Evolutionary conservation across 257 asterid species (phyloP), one percentile per base, ranked within the genome.

Genomic region (Lycium ferocissimum): DNA sequence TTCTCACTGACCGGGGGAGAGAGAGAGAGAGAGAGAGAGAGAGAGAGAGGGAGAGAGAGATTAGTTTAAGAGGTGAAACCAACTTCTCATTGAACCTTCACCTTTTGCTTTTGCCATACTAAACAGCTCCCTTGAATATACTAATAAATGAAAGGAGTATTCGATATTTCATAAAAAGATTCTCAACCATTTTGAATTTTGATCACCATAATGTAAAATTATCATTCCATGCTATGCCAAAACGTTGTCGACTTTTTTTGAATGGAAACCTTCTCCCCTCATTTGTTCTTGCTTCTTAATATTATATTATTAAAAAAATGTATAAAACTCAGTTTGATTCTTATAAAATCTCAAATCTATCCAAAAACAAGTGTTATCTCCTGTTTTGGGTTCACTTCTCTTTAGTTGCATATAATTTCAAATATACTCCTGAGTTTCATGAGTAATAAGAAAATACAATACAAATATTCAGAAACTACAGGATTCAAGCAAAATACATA

Each of bases 401-500:
- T 72, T 72, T 72, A 72, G 80, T 58, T 45, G 6, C 58, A 72
- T 45, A 72, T 70, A 18, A 70, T 70, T 70, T 70, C 35, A 4
- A 17, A 70, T 40, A 17, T 70, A 70, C 51, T 70, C 79, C 35
- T 0, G 6, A 18, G 33, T 70, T 70, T 17, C 37, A 72, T n/a
- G 58, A 0, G 18, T 45, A 72, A 43, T 47, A 57, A 53, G 73
- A 78, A 58, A 33, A 12, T 14, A 81, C 72, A 61, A 73, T 53
- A 35, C 18, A 72, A 4, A 13, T 40, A 70, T 2, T 70, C 79
- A 70, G 35, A 70, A 47, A 70, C 79, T 40, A 69, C 51, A 76
- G 45, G 81, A 75, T 75, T 18, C 62, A 20, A 75, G 81, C 14
- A 76, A 76, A 49, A 12, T 56, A 85, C 88, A 84, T 75, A 91